Evolutionary conservation across 441 rosid species (phyloP).

Genomic region (Daphne laureola): DNA sequence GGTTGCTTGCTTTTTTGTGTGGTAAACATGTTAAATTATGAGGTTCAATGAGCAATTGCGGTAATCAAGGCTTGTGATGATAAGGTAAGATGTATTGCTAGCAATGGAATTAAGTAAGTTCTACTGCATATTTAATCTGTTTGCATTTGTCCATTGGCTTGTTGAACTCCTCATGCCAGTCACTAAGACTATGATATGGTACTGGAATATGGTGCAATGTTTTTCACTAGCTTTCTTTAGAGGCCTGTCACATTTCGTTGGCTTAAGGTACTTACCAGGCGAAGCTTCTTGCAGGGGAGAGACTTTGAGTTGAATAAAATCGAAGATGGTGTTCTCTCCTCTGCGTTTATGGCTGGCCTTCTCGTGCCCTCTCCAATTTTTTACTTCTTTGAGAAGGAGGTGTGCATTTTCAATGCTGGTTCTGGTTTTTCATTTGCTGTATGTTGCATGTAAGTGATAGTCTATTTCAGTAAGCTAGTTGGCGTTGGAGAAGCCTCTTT

Average conservation of each 20-base stretch:
- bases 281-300: slow-evolving; percentile 34
- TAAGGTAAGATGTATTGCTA: slow-evolving; percentile 46
- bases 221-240: too few relatives aligned
- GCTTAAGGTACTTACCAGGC: background rate
- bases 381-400: slow-evolving; percentile 66
- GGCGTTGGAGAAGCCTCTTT: too few relatives aligned
- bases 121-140: background rate
- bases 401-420: slow-evolving; percentile 17
- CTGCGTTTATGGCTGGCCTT: slow-evolving; percentile 75
- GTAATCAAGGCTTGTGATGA: slow-evolving; percentile 43
- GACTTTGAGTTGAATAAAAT: slow-evolving; percentile 52
- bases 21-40: slow-evolving; percentile 51
- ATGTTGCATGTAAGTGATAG: slow-evolving; percentile 43
- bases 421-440: slow-evolving; percentile 50
- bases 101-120: slow-evolving; percentile 67
- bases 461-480: background rate
- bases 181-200: too few relatives aligned
- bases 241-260: background rate
- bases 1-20: slow-evolving; percentile 52
- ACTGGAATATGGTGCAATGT: too few relatives aligned
- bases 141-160: background rate
- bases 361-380: slow-evolving; percentile 64
- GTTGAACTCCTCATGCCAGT: background rate
- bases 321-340: slow-evolving; percentile 59
- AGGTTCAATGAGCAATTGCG: slow-evolving; percentile 68